These are phyloP conservation scores for Crithidia bombi DNA, from an alignment of 208 protist species.

Conservation along the genomic window DNA sequence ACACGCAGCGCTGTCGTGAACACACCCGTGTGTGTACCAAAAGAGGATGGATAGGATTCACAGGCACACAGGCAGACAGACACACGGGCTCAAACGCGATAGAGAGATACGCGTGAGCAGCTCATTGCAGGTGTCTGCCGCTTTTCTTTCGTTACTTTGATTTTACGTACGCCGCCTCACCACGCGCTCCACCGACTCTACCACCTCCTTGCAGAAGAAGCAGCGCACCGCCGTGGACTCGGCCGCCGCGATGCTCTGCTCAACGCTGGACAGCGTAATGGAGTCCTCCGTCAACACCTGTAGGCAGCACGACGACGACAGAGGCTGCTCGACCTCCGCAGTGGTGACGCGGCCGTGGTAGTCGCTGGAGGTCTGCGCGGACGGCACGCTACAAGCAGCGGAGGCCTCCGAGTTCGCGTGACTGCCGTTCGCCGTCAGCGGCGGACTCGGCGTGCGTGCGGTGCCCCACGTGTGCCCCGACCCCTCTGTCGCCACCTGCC, in stretches of 20 bases:
- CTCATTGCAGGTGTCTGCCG: too few relatives aligned
- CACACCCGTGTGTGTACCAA: too few relatives aligned
- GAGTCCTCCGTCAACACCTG: constrained; percentile 6
- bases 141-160: too few relatives aligned
- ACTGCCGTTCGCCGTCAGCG: background rate
- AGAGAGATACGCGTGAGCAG: too few relatives aligned
- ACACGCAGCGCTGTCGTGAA: too few relatives aligned
- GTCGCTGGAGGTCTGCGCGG: constrained; percentile 1
- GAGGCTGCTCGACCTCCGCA: background rate
- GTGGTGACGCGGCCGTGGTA: background rate
- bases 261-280: background rate
- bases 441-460: constrained; percentile 3
- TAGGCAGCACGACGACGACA: background rate
- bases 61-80: too few relatives aligned
- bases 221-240: constrained; percentile 19
- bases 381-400: background rate
- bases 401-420: background rate
- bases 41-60: too few relatives aligned
- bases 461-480: background rate
- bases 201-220: constrained; percentile 42
- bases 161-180: background rate
- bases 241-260: background rate
- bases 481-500: background rate
- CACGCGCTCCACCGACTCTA: constrained; percentile 8
- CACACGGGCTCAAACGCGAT: too few relatives aligned